Evolutionary conservation across 192 early-diverging fungal species (phyloP).

Genomic region (Linnemannia elongata): DNA sequence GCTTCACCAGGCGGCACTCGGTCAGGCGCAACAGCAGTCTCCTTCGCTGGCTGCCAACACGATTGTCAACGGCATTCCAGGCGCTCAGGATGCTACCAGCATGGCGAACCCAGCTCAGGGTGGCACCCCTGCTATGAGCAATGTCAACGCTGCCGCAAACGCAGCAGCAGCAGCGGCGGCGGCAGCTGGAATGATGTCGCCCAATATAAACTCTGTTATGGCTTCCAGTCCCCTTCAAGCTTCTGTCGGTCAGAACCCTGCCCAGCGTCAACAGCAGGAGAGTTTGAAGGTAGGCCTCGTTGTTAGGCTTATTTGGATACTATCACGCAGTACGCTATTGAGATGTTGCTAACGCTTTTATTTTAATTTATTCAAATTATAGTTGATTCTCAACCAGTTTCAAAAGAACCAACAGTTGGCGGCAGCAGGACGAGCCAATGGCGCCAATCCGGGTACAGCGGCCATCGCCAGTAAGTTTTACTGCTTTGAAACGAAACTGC

Average conservation of each 20-base stretch:
- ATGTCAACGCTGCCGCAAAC: constrained; percentile 1
- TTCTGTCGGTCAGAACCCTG: background rate
- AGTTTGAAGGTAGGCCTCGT: constrained; percentile 17
- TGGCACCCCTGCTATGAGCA: background rate
- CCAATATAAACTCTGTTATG: constrained; percentile 34
- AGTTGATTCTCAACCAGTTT: constrained; percentile 35
- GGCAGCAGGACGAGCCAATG: constrained; percentile 28
- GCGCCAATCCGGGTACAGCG: background rate
- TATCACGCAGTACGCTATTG: background rate
- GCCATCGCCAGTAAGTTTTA: constrained; percentile 32
- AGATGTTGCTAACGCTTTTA: no score
- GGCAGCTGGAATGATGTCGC: constrained; percentile 51
- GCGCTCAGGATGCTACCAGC: constrained; percentile 4
- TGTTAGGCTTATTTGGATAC: no score
- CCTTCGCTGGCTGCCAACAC: constrained; percentile 31
- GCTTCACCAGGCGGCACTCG: constrained; percentile 23
- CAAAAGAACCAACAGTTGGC: constrained; percentile 37
- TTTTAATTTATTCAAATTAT: background rate
- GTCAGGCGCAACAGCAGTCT: constrained; percentile 25
- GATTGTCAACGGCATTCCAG: constrained; percentile 14
- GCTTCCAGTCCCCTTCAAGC: constrained; percentile 21
- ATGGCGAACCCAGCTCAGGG: background rate
- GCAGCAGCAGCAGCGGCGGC: constrained; percentile 4
- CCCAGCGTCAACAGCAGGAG: constrained; percentile 30
- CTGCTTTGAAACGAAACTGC: background rate